These are phyloP conservation scores for Vigna unguiculata DNA, from an alignment of 306 rosid species.

Conservation along the genomic window DNA sequence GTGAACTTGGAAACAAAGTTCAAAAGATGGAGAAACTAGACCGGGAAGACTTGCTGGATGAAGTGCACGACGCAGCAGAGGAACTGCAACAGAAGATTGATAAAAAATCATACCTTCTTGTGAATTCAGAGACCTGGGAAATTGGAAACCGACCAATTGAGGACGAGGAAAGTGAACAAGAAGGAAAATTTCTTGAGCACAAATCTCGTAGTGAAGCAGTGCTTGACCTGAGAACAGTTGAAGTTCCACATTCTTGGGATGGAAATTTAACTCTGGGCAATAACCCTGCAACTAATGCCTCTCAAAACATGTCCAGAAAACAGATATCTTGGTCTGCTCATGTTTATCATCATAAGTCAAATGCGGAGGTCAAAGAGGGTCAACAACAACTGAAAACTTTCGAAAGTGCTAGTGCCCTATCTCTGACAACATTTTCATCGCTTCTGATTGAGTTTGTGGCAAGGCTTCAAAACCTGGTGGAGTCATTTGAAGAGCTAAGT, in stretches of 20 bases:
- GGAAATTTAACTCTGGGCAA: slow-evolving; percentile 8
- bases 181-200: slow-evolving; percentile 57
- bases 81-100: slow-evolving; percentile 84
- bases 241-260: slow-evolving; percentile 55
- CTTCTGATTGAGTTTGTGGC: slow-evolving; percentile 94
- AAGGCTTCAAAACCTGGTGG: slow-evolving; percentile 86
- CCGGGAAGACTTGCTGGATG: slow-evolving; percentile 58
- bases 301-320: slow-evolving; percentile 56
- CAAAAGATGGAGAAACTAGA: slow-evolving; percentile 82
- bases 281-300: slow-evolving; percentile 41
- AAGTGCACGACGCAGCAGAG: slow-evolving; percentile 90
- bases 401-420: slow-evolving; percentile 82
- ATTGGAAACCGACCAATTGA: slow-evolving; percentile 69
- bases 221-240: slow-evolving; percentile 69
- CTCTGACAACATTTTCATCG: slow-evolving; percentile 83
- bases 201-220: slow-evolving; percentile 88
- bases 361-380: slow-evolving; percentile 42
- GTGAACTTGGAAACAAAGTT: slow-evolving; percentile 84
- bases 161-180: slow-evolving; percentile 39
- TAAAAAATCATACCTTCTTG: slow-evolving; percentile 84
- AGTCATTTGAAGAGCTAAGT: slow-evolving; percentile 71
- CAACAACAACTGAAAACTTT: slow-evolving; percentile 69
- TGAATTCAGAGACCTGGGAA: slow-evolving; percentile 91
- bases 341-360: slow-evolving; percentile 47
- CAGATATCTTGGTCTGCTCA: slow-evolving; percentile 70